Conservation (phyloP, 1,139 yeast species). For the Debaryomyces sp. region DNA sequence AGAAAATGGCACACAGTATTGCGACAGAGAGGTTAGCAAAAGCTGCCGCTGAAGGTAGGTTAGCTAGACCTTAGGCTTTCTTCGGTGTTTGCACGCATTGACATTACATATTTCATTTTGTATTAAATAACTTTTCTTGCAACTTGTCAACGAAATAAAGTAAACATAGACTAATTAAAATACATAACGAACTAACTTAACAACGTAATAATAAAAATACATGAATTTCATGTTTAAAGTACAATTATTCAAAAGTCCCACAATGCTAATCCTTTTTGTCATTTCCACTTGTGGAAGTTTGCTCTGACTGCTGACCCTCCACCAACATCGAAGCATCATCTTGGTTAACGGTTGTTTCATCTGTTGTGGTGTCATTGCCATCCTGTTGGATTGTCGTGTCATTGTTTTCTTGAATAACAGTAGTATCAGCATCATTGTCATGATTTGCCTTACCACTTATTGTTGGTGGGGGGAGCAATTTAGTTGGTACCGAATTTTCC, state of each 20-base stretch:
- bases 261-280: not conserved
- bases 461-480: not conserved
- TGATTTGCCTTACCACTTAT: constrained; percentile 2
- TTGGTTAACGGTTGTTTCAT: constrained; percentile 40
- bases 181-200: not conserved
- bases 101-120: not conserved
- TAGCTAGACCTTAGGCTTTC: constrained; percentile 13
- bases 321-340: constrained; percentile 30
- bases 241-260: not conserved
- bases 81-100: not conserved
- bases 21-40: constrained; percentile 60
- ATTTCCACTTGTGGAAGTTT: not conserved
- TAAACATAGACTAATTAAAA: not conserved
- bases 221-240: not conserved
- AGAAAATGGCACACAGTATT: constrained; percentile 60
- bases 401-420: constrained; percentile 40
- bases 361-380: constrained; percentile 47
- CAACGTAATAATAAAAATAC: constrained; percentile 4
- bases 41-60: constrained; percentile 49
- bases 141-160: not conserved
- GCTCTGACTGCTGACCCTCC: constrained; percentile 13
- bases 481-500: constrained; percentile 7
- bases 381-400: constrained; percentile 46
- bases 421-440: constrained; percentile 36
- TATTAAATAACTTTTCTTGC: constrained; percentile 1